Conservation (phyloP, 1,284 basidiomycete species). For the Cystobasidium sp. region DNA sequence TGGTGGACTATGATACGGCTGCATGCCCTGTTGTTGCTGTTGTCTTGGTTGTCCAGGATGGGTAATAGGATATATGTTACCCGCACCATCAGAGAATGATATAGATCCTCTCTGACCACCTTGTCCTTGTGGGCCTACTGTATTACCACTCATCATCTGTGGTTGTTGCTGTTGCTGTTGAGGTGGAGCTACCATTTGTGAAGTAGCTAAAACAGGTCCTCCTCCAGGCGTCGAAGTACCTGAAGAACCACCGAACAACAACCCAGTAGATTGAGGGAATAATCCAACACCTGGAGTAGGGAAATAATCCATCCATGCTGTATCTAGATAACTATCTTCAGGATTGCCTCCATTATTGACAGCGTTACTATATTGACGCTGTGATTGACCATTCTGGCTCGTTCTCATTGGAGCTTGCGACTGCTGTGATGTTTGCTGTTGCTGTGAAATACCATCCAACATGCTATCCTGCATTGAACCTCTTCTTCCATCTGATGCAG, state of each 20-base stretch:
- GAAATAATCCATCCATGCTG: conserved; percentile 38
- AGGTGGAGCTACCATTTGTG: not conserved
- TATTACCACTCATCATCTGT: conserved; percentile 10
- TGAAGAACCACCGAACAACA: conserved; percentile 11
- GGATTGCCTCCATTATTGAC: not conserved
- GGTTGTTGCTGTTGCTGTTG: conserved; percentile 12
- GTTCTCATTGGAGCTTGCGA: not conserved
- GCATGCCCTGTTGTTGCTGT: conserved; percentile 2
- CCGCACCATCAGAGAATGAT: conserved; percentile 12
- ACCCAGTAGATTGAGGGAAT: conserved; percentile 25
- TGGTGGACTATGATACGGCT: not conserved
- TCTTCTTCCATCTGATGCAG: conserved; percentile 11
- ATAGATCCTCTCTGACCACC: conserved; percentile 8
- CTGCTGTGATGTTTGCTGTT: not conserved
- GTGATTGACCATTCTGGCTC: not conserved
- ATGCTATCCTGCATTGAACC: conserved; percentile 4
- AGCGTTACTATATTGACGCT: not conserved
- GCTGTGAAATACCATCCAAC: not conserved
- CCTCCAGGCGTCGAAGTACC: not conserved
- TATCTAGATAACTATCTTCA: conserved; percentile 27
- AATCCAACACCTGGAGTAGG: conserved; percentile 32
- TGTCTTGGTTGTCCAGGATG: not conserved
- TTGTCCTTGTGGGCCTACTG: conserved; percentile 13
- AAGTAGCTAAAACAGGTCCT: not conserved
- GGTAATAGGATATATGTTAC: conserved; percentile 9